Conservation (phyloP, 805 yeast genomes). For the Sugiyamaella americana region DNA sequence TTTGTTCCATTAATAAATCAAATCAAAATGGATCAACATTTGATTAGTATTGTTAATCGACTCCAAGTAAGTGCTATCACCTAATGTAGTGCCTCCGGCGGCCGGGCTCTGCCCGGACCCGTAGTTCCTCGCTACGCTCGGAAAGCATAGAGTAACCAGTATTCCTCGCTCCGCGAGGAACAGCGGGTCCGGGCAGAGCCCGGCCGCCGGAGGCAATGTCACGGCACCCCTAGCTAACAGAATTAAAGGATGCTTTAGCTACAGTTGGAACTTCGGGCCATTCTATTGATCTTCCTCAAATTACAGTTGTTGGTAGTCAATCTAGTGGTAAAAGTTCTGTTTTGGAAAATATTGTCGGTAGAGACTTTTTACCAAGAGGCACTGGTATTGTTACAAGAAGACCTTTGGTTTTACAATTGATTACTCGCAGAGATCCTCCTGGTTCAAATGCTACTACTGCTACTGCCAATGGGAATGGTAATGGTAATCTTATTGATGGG, state of each 20-base stretch:
- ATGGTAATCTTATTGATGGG: neutral
- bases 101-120: neutral
- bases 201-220: neutral
- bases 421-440: constrained; percentile 51
- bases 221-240: constrained; percentile 26
- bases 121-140: neutral
- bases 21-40: constrained; percentile 71
- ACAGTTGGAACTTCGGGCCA: constrained; percentile 86
- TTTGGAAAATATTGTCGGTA: constrained; percentile 82
- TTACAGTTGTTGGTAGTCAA: constrained; percentile 88
- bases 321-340: constrained; percentile 87
- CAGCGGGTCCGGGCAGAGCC: neutral
- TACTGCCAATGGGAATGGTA: neutral
- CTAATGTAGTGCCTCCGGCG: neutral
- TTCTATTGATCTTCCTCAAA: constrained; percentile 81
- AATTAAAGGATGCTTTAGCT: constrained; percentile 72
- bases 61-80: constrained; percentile 35
- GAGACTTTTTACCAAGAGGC: constrained; percentile 85
- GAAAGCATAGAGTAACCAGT: neutral
- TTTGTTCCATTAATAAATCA: too few relatives aligned
- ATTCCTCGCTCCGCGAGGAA: neutral
- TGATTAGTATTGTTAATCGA: constrained; percentile 80
- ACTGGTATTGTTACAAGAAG: constrained; percentile 90
- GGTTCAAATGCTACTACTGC: neutral
- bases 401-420: constrained; percentile 73